Percentiles rank a stretch among this genome's conserved stretches.
Evolutionary conservation across 2,329 filamentous ascomycete genomes (phyloP).

Genomic region (Acrocalymma vagum): DNA sequence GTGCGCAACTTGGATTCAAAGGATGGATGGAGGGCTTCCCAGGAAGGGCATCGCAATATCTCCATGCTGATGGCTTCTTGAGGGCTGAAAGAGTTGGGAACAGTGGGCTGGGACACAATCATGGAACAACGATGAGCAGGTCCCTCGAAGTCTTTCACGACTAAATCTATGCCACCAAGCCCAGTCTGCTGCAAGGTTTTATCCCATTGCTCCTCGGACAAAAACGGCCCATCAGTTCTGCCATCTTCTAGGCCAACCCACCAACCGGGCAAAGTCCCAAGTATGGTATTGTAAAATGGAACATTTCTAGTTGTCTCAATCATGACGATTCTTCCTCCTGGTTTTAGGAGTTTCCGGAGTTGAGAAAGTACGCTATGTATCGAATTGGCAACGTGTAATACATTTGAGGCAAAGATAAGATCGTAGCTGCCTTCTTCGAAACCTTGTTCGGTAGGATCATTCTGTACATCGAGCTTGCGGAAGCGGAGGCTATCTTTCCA

Average conservation of each 20-base stretch:
- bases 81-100: neutral
- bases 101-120: constrained; percentile 1
- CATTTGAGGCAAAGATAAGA: constrained; percentile 40
- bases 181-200: constrained; percentile 38
- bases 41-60: no score
- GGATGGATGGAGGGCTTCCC: no score
- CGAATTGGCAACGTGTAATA: constrained; percentile 31
- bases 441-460: constrained; percentile 14
- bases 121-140: constrained; percentile 1
- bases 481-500: constrained; percentile 9
- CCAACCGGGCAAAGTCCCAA: constrained; percentile 34
- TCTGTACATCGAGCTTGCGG: constrained; percentile 11
- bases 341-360: constrained; percentile 20
- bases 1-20: no score
- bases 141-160: constrained; percentile 4
- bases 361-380: constrained; percentile 1
- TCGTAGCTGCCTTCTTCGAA: constrained; percentile 17
- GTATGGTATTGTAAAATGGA: constrained; percentile 18
- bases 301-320: constrained; percentile 12
- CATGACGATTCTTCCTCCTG: constrained; percentile 16
- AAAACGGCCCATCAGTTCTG: constrained; percentile 33
- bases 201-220: constrained; percentile 45
- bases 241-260: constrained; percentile 38
- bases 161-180: constrained; percentile 35
- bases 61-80: no score